phyloP scores from a whole-genome alignment of 257 asterid genomes.

The Paraleonurus japonicus region DNA sequence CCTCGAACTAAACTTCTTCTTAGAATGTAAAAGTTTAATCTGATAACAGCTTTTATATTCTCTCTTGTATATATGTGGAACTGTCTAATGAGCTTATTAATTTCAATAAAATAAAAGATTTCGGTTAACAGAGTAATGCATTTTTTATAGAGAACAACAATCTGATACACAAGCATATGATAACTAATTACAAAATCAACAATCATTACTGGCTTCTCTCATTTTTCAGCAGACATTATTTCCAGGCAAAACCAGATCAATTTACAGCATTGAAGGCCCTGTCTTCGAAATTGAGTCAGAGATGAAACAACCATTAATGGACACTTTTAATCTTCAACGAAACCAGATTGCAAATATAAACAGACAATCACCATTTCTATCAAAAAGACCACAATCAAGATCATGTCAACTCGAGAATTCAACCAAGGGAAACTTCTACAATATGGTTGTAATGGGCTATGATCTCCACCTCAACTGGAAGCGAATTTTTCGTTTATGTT shows the following conservation, averaged over 20 bases:
- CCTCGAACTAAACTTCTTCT: no score
- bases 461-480: background rate
- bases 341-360: background rate
- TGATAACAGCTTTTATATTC: no score
- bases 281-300: constrained; percentile 33
- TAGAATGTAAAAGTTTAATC: no score
- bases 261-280: constrained; percentile 43
- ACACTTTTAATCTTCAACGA: constrained; percentile 37
- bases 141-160: background rate
- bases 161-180: background rate
- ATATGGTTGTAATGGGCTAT: background rate
- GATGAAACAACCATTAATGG: constrained; percentile 57
- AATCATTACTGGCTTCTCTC: constrained; percentile 45
- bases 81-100: no score
- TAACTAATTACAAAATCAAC: constrained; percentile 19
- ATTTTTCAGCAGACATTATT: constrained; percentile 40
- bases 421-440: background rate
- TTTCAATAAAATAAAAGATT: no score
- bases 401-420: background rate
- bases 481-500: background rate
- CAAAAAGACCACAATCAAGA: background rate
- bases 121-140: background rate
- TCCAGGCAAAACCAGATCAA: constrained; percentile 49
- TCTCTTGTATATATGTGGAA: no score
- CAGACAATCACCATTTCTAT: background rate